These are phyloP conservation scores for Eutrema salsugineum DNA, from an alignment of 441 rosid genomes.

Conservation along the genomic window DNA sequence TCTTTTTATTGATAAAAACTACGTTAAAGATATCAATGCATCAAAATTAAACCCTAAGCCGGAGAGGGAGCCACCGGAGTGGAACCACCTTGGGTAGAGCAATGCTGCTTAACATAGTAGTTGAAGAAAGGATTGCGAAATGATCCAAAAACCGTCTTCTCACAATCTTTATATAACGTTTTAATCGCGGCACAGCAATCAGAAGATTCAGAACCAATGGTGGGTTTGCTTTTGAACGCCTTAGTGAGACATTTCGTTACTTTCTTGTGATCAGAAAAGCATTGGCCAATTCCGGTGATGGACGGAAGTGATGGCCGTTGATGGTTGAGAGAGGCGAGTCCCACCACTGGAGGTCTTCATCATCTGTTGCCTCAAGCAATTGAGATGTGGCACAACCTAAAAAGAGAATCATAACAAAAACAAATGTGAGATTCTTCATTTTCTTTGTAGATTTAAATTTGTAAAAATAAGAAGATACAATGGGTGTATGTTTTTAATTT, in stretches of 20 bases:
- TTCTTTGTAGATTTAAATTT: background rate
- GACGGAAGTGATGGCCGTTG: background rate
- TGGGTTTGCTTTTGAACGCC: background rate
- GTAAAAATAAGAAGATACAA: background rate
- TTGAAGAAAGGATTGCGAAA: background rate
- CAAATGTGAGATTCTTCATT: background rate
- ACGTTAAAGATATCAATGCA: too few relatives aligned
- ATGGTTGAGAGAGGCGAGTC: background rate
- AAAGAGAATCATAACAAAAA: background rate
- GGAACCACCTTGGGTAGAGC: background rate
- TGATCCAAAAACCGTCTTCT: background rate
- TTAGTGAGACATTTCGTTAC: background rate
- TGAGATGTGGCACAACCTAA: background rate
- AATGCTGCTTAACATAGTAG: background rate
- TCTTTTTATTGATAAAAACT: too few relatives aligned
- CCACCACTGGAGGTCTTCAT: background rate
- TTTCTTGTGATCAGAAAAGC: background rate
- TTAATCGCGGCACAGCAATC: background rate
- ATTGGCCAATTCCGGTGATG: background rate
- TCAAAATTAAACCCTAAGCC: background rate
- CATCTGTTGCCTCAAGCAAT: background rate
- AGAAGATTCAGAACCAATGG: background rate
- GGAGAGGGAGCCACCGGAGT: background rate
- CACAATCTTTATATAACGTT: background rate
- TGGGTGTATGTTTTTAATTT: background rate